phyloP scores from a whole-genome alignment of 2,329 filamentous ascomycete species.

The Meredithiella fracta region DNA sequence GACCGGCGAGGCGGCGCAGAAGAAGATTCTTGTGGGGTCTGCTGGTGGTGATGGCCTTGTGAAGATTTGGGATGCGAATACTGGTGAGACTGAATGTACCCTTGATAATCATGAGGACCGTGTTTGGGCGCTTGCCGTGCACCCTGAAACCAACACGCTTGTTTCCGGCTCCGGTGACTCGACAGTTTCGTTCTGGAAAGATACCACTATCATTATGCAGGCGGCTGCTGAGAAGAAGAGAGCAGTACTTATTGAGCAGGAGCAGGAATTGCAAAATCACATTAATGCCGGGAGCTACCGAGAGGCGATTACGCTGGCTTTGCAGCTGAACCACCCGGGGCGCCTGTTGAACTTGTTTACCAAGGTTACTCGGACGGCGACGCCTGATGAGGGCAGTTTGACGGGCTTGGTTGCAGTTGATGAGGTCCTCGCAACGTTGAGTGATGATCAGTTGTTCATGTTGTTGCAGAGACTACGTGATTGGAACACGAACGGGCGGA shows the following conservation, averaged over 20 bases:
- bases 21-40: constrained; percentile 58
- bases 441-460: constrained; percentile 70
- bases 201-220: constrained; percentile 70
- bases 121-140: constrained; percentile 74
- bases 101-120: constrained; percentile 94
- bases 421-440: constrained; percentile 60
- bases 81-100: constrained; percentile 71
- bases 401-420: constrained; percentile 58
- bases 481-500: constrained; percentile 94
- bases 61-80: constrained; percentile 85
- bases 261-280: constrained; percentile 86
- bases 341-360: constrained; percentile 73
- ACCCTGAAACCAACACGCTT: constrained; percentile 53
- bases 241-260: constrained; percentile 73
- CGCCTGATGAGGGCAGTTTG: constrained; percentile 45
- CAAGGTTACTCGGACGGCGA: constrained; percentile 49
- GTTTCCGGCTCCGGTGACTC: constrained; percentile 87
- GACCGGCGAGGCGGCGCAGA: constrained; percentile 28
- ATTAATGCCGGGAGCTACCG: constrained; percentile 77
- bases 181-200: constrained; percentile 87
- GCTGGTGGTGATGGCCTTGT: constrained; percentile 89
- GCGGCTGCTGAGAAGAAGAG: constrained; percentile 57
- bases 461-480: constrained; percentile 72
- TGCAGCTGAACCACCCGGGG: constrained; percentile 87
- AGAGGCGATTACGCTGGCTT: constrained; percentile 77